Evolutionary conservation across 202 grass and related monocot species (phyloP).

Genomic region (Elaeis oleifera): DNA sequence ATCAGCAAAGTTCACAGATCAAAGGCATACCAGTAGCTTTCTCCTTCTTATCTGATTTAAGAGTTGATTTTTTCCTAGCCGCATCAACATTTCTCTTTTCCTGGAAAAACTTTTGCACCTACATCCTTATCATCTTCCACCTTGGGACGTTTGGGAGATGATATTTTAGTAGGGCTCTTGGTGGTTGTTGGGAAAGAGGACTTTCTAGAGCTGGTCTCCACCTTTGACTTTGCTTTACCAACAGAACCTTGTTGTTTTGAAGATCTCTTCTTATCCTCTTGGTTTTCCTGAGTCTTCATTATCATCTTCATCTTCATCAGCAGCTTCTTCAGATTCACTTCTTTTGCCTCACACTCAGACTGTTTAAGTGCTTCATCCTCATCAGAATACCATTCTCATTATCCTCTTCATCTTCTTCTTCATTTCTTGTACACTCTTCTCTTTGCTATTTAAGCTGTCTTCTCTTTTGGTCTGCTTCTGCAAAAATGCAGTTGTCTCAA

Average conservation of each 20-base stretch:
- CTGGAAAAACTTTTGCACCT: conserved; percentile 82
- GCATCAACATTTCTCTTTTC: conserved; percentile 47
- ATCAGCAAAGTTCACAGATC: background rate
- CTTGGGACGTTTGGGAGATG: conserved; percentile 36
- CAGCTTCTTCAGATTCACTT: conserved; percentile 35
- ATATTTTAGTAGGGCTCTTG: conserved; percentile 36
- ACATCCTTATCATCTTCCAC: conserved; percentile 38
- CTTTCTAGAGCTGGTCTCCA: conserved; percentile 27
- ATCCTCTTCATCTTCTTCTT: conserved; percentile 65
- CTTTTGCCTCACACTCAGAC: conserved; percentile 47
- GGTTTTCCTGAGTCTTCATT: conserved; percentile 39
- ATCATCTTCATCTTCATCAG: conserved; percentile 36
- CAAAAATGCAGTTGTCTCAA: conserved; percentile 8
- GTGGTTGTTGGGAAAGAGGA: conserved; percentile 31
- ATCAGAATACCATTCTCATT: conserved; percentile 16
- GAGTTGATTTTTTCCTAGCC: conserved; percentile 19
- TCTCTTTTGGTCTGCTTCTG: conserved; percentile 41
- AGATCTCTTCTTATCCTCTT: conserved; percentile 35
- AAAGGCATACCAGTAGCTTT: conserved; percentile 56
- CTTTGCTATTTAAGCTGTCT: conserved; percentile 27
- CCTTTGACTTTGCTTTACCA: conserved; percentile 41
- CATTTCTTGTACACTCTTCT: conserved; percentile 38
- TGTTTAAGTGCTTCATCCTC: conserved; percentile 40
- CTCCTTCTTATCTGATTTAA: conserved; percentile 46
- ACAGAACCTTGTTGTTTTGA: conserved; percentile 39